Percentiles rank a stretch among this genome's conserved stretches.
phyloP scores from a whole-genome alignment of 2,329 filamentous ascomycete genomes.

The Ploettnerulaceae sp. region DNA sequence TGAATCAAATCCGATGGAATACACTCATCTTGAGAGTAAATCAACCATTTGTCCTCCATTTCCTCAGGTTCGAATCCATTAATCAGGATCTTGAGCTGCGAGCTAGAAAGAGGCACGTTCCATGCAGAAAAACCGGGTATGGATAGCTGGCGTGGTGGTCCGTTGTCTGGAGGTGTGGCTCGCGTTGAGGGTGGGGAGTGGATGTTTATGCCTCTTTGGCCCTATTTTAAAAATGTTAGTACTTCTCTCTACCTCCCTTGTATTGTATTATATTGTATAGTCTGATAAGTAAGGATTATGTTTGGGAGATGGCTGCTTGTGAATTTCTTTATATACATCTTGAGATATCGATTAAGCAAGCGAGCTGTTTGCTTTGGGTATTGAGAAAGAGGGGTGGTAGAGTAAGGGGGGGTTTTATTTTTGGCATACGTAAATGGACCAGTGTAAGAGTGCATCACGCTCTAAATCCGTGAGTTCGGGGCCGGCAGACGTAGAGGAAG shows the following conservation, averaged over 20 bases:
- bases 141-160: not conserved
- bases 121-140: not conserved
- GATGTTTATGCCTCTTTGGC: too few relatives aligned
- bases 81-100: not conserved
- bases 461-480: not conserved
- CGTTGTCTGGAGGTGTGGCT: not conserved
- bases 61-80: conserved; percentile 5
- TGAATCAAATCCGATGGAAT: not conserved
- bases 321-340: too few relatives aligned
- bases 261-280: too few relatives aligned
- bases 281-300: too few relatives aligned
- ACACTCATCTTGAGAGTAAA: conserved; percentile 2
- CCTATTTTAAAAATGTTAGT: too few relatives aligned
- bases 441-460: not conserved
- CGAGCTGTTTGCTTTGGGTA: too few relatives aligned
- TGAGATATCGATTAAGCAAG: too few relatives aligned
- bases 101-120: conserved; percentile 2
- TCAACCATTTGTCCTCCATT: conserved; percentile 20
- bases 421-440: conserved; percentile 6
- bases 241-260: too few relatives aligned
- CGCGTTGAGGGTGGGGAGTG: not conserved
- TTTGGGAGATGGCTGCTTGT: too few relatives aligned
- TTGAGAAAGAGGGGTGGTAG: too few relatives aligned
- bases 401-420: not conserved
- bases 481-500: too few relatives aligned